Evolutionary conservation across 768 basidiomycete species (phyloP).

Genomic region (Russula lepida): DNA sequence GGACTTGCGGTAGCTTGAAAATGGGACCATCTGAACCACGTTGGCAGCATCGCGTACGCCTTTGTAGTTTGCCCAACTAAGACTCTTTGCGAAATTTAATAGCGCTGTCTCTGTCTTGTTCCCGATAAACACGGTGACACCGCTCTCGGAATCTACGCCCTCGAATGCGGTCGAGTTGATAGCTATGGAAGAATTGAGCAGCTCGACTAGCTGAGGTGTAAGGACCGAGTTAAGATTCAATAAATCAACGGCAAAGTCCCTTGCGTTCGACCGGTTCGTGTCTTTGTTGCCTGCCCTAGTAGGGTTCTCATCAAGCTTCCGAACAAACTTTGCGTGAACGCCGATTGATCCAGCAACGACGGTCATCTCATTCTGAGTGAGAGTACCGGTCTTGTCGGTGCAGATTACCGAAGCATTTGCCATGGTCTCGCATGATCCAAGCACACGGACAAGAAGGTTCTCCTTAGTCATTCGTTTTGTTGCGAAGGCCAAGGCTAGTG

Average conservation of each 20-base stretch:
- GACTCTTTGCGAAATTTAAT: slow-evolving; percentile 73
- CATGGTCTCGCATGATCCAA: slow-evolving; percentile 98
- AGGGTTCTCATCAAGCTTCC: slow-evolving; percentile 61
- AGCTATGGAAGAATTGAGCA: slow-evolving; percentile 82
- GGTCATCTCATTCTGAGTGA: slow-evolving; percentile 92
- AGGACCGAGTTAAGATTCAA: slow-evolving; percentile 56
- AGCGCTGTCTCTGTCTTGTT: slow-evolving; percentile 95
- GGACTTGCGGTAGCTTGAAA: slow-evolving; percentile 87
- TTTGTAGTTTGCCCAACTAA: slow-evolving; percentile 68
- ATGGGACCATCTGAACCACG: slow-evolving; percentile 84
- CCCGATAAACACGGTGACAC: slow-evolving; percentile 63
- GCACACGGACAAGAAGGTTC: slow-evolving; percentile 89
- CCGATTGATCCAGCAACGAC: slow-evolving; percentile 95
- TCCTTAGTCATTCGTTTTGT: slow-evolving; percentile 97
- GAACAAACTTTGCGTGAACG: slow-evolving; percentile 90
- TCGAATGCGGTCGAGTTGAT: slow-evolving; percentile 95
- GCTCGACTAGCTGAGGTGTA: slow-evolving; percentile 45
- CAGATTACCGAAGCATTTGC: slow-evolving; percentile 94
- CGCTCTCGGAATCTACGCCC: slow-evolving; percentile 56
- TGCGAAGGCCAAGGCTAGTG: slow-evolving; percentile 92
- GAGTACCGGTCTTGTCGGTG: slow-evolving; percentile 94
- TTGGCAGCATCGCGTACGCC: slow-evolving; percentile 49
- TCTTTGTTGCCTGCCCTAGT: slow-evolving; percentile 65
- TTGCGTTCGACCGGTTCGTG: slow-evolving; percentile 29
- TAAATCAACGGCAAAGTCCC: slow-evolving; percentile 87